A percentile compares a stretch with the other conserved stretches of the same genome.
phyloP scores from a whole-genome alignment of 805 yeast genomes.

The Metschnikowia santaceciliae region DNA sequence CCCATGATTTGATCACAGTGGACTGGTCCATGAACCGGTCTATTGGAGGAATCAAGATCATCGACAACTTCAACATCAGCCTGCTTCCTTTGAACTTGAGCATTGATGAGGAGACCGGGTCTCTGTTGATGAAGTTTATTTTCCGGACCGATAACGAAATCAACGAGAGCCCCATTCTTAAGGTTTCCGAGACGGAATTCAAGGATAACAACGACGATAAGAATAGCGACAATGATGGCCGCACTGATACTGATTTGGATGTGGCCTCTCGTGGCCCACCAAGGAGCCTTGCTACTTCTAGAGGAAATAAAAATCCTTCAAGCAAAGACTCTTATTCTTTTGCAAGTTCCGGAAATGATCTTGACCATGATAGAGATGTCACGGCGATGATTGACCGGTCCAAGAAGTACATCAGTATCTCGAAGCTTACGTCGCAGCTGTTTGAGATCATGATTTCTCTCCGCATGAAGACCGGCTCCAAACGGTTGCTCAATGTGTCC shows the following conservation, averaged over 20 bases:
- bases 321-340: conserved; percentile 6
- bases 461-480: conserved; percentile 31
- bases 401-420: conserved; percentile 64
- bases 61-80: conserved; percentile 36
- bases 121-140: conserved; percentile 33
- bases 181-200: conserved; percentile 6
- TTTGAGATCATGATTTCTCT: conserved; percentile 33
- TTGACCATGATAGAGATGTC: conserved; percentile 19
- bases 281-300: not conserved
- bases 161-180: conserved; percentile 13
- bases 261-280: conserved; percentile 1
- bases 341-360: conserved; percentile 1
- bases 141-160: conserved; percentile 22
- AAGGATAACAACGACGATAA: conserved; percentile 6
- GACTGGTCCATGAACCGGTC: conserved; percentile 42
- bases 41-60: conserved; percentile 40
- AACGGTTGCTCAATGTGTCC: conserved; percentile 35
- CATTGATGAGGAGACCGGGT: conserved; percentile 38
- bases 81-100: conserved; percentile 37
- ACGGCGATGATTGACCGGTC: conserved; percentile 74
- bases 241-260: conserved; percentile 3
- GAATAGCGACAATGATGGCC: conserved; percentile 9
- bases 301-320: not conserved
- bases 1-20: conserved; percentile 25
- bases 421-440: conserved; percentile 36